Evolutionary conservation across 148 eudicot species (phyloP), one percentile per base, ranked within the genome.

Genomic region (Camellia japonica): DNA sequence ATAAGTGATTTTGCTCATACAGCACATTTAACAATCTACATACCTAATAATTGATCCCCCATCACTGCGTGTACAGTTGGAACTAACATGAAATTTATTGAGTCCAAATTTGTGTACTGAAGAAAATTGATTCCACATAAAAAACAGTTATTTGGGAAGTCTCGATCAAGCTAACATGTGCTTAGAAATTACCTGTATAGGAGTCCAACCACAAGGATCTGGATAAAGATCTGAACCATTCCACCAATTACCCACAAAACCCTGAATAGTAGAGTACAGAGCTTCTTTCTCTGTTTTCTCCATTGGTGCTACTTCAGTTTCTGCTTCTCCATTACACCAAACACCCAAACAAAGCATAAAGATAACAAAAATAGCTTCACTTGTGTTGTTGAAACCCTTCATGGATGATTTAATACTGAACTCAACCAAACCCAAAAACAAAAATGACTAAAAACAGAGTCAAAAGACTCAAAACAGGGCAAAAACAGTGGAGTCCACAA

Each of bases 171-270:
- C 12, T 61, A 20, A 60, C 6, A 61, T 60, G 56, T 5, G 41
- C 49, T 3, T 42, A 23, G 70, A 42, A 61, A 0, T 12, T 87
- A 94, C 98, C 98, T 92, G 93, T 49, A 94, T 94, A 2, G 97
- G 97, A 67, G 98, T 92, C 98, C 98, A 94, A 5, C 98, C 98
- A 88, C 98, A 94, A 70, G 98, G 98, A 78, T 94, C 97, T 56
- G 98, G 98, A 83, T 85, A 94, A 66, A 94, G 97, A 85, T 90
- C 90, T 46, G 98, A 90, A 7, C 98, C 98, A 87, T 92, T 94
- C 98, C 98, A 94, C 84, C 73, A 83, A 65, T 87, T 82, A 30
- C 98, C 98, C 74, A 94, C 90, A 88, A 94, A 92, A 30, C 98
- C 97, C 76, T 92, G 94, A 80, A 94, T 94, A 10, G 92, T 87